Percentiles rank a stretch among this genome's conserved stretches.
Conservation (phyloP, 306 rosid genomes). For the Lathyrus sativus region DNA sequence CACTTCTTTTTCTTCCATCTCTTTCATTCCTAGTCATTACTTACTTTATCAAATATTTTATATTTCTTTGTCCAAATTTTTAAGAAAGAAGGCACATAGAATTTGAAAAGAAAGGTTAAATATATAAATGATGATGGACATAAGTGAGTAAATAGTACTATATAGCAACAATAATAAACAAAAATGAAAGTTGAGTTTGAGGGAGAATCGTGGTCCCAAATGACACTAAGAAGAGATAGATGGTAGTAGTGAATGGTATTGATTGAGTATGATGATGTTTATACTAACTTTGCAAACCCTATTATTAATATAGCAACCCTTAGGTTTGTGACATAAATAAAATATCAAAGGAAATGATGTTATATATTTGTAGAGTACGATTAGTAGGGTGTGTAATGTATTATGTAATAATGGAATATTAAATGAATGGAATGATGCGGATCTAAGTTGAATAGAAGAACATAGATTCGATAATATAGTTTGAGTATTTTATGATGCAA, state of each 20-base stretch:
- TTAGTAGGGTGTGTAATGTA: no score
- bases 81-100: not conserved
- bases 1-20: conserved; percentile 1
- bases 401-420: no score
- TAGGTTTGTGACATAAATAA: not conserved
- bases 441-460: no score
- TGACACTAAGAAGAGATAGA: not conserved
- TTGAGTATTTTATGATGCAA: no score
- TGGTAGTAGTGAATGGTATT: conserved; percentile 6
- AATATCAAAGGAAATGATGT: not conserved
- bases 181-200: not conserved
- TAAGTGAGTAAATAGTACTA: not conserved
- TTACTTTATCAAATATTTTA: conserved; percentile 6
- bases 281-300: not conserved
- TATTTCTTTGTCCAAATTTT: not conserved
- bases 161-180: not conserved
- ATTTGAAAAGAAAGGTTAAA: not conserved
- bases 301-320: not conserved
- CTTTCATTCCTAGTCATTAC: conserved; percentile 14
- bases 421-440: no score
- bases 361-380: not conserved
- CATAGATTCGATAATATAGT: no score
- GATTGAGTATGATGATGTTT: not conserved
- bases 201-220: conserved; percentile 23
- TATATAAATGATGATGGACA: not conserved